Base-by-base conservation (phyloP, 306 rosid genomes). In the Dryas drummondii region DNA sequence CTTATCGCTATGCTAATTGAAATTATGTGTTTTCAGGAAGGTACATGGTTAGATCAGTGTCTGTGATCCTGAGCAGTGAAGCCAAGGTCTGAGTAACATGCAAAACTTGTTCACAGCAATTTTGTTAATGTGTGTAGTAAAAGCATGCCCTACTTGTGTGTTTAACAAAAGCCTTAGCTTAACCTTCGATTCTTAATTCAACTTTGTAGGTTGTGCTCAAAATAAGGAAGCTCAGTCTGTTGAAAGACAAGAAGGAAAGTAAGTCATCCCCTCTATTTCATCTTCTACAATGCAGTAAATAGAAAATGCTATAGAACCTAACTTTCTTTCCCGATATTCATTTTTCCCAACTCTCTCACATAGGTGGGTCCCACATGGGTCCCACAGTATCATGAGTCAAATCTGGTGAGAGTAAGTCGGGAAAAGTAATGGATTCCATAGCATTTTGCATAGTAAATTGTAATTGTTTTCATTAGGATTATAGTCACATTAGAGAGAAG, bases 161-260 rank as follows among this genome's bases (percentile, higher is more conserved):
- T 15, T 26, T 27, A 22, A 37, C 1, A 42, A 45, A 41, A 22
- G 44, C 41, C 46, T 65, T 9, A 0, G 26, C 65, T 58, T 57
- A 58, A 81, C 45, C 53, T 63, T 5, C 42, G 45, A 45, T 73
- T 46, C 9, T 74, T 53, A 75, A 78, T 68, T 70, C 57, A 63
- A 80, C 74, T 61, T 53, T 78, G 52, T 87, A 93, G 96, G 93
- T 90, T 68, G 82, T 94, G 61, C 86, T 90, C 3, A 85, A 89
- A 76, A 80, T 87, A 73, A 92, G 76, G 83, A 92, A 90, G 86
- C 96, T 84, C 72, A 72, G 75, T 72, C 80, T 96, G 63, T 66
- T 88, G 41, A 92, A 82, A 82, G 83, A 80, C 80, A 90, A 84
- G 79, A 86, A 85, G 62, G 98, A 90, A 83, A 66, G 99, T 96